phyloP scores from a whole-genome alignment of 805 yeast species.

The Hanseniaspora hatyaiensis region DNA sequence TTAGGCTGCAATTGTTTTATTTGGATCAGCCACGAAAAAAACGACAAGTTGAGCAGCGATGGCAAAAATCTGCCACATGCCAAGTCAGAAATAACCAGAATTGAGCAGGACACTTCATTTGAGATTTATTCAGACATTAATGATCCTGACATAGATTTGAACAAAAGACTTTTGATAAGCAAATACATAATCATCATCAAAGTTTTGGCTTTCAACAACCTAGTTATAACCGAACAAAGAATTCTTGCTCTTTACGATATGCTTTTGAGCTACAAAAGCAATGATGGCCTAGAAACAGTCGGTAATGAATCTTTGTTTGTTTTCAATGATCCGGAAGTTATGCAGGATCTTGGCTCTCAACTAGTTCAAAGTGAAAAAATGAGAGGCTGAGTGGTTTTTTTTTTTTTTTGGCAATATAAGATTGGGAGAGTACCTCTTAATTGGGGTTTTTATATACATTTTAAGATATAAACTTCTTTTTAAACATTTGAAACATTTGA shows the following conservation, averaged over 20 bases:
- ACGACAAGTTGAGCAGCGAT: slow-evolving; percentile 25
- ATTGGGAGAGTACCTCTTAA: no score
- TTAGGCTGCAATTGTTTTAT: slow-evolving; percentile 91
- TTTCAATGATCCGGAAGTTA: slow-evolving; percentile 11
- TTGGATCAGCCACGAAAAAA: slow-evolving; percentile 71
- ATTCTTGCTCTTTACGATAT: slow-evolving; percentile 68
- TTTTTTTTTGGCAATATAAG: no score
- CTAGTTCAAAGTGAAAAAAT: slow-evolving; percentile 10
- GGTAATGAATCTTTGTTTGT: slow-evolving; percentile 6
- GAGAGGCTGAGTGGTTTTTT: slow-evolving; percentile 10
- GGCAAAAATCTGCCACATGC: slow-evolving; percentile 22
- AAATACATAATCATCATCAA: slow-evolving; percentile 75
- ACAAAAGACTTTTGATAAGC: slow-evolving; percentile 60
- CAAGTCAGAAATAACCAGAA: slow-evolving; percentile 46
- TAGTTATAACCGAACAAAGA: slow-evolving; percentile 76
- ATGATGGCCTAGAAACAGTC: slow-evolving; percentile 6
- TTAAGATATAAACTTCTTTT: no score
- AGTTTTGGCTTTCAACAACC: slow-evolving; percentile 71
- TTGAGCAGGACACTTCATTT: slow-evolving; percentile 89
- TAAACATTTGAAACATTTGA: no score
- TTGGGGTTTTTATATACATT: no score
- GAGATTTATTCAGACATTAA: slow-evolving; percentile 88
- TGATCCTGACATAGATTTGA: slow-evolving; percentile 49
- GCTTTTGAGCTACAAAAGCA: slow-evolving; percentile 29
- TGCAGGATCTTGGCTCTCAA: slow-evolving; percentile 12